phyloP scores from a whole-genome alignment of 345 rosid genomes.

The Syzygium grande region DNA sequence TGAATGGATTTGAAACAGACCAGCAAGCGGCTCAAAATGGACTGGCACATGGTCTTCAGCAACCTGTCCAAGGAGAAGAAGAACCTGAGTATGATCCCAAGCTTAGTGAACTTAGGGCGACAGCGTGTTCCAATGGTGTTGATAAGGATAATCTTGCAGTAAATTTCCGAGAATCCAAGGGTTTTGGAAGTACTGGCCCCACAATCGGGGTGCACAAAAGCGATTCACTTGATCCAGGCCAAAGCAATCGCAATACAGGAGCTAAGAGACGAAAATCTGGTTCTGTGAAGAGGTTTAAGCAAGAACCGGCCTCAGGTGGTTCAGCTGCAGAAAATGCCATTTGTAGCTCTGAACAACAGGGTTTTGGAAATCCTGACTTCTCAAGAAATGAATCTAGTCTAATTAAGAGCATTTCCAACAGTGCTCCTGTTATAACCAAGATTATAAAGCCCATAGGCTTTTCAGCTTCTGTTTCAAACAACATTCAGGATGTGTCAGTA shows the following conservation, averaged over 20 bases:
- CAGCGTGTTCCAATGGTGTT: conserved; percentile 29
- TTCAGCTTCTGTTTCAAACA: conserved; percentile 49
- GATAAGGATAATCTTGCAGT: conserved; percentile 30
- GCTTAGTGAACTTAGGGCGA: conserved; percentile 72
- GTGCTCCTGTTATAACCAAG: conserved; percentile 35
- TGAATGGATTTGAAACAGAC: conserved; percentile 12
- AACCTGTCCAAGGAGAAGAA: conserved; percentile 20
- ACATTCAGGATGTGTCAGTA: conserved; percentile 63
- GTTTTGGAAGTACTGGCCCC: conserved; percentile 34
- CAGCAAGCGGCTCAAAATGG: conserved; percentile 39
- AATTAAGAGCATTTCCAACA: conserved; percentile 27
- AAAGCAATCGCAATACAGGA: conserved; percentile 53
- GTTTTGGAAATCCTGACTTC: conserved; percentile 30
- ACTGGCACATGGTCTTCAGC: conserved; percentile 21
- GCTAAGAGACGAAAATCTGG: conserved; percentile 89
- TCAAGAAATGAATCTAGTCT: conserved; percentile 21
- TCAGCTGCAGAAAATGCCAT: conserved; percentile 16
- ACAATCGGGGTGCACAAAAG: conserved; percentile 39
- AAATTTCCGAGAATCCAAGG: conserved; percentile 37
- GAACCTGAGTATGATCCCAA: conserved; percentile 81
- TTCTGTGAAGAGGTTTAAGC: conserved; percentile 89
- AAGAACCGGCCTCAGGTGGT: conserved; percentile 37
- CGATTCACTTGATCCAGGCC: conserved; percentile 36
- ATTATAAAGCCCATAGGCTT: conserved; percentile 71
- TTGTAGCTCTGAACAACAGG: conserved; percentile 29